These are phyloP conservation scores for Fusarium sororula DNA, from an alignment of 2,329 filamentous ascomycete genomes.

Conservation along the genomic window DNA sequence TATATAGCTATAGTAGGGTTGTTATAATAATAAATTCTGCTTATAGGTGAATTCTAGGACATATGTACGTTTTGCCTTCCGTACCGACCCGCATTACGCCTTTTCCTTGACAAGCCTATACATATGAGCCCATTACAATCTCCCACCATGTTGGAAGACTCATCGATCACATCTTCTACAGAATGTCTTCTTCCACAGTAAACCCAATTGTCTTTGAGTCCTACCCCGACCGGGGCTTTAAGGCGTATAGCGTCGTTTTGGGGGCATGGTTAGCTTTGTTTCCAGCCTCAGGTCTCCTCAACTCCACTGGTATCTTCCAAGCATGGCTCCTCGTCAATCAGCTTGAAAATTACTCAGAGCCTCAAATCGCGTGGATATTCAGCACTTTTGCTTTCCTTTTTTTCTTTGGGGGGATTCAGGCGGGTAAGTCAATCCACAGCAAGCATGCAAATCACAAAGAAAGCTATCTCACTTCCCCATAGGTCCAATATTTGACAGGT, in stretches of 20 bases:
- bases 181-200: not conserved
- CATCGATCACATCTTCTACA: too few species aligned
- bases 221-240: not conserved
- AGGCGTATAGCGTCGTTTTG: not conserved
- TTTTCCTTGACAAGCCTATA: not conserved
- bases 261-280: not conserved
- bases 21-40: too few species aligned
- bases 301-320: not conserved
- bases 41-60: too few species aligned
- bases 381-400: not conserved
- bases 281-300: not conserved
- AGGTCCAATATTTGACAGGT: not conserved
- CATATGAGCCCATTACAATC: fast-evolving
- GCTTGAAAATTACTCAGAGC: fast-evolving
- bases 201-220: not conserved
- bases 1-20: too few species aligned
- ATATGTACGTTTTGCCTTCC: too few species aligned
- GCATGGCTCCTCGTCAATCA: not conserved
- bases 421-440: not conserved
- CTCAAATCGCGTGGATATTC: not conserved
- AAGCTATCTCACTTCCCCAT: too few species aligned
- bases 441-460: too few species aligned
- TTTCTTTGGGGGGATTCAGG: not conserved
- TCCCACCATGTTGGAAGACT: not conserved
- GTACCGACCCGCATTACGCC: not conserved